Conservation (phyloP, 2,329 filamentous ascomycete species). For the Dactylonectria estremocensis region DNA sequence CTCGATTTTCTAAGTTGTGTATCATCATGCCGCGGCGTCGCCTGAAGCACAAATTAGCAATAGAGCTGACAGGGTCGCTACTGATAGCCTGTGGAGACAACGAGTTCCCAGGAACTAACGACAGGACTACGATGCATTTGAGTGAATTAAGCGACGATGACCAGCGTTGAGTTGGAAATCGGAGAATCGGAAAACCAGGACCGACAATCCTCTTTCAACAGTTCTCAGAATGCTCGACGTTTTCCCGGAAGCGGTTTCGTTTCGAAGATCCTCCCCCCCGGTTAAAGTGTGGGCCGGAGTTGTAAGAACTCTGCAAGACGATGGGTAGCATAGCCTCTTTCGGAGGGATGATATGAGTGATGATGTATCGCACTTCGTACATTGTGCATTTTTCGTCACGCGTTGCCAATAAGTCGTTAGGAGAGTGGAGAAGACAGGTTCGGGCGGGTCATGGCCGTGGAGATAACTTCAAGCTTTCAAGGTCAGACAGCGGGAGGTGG, state of each 20-base stretch:
- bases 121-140: neutral
- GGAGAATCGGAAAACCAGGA: slow-evolving; percentile 7
- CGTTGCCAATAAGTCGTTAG: slow-evolving; percentile 28
- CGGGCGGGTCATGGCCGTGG: slow-evolving; percentile 26
- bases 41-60: neutral
- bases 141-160: slow-evolving; percentile 15
- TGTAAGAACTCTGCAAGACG: neutral
- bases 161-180: neutral
- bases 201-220: neutral
- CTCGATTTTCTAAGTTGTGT: neutral
- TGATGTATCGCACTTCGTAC: slow-evolving; percentile 15
- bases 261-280: neutral
- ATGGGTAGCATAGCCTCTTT: slow-evolving; percentile 1
- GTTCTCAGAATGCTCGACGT: neutral
- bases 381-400: slow-evolving; percentile 39
- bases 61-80: neutral
- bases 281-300: neutral
- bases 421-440: slow-evolving; percentile 38
- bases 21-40: neutral
- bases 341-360: slow-evolving; percentile 18
- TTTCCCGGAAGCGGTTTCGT: neutral
- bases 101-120: neutral
- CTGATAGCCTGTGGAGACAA: neutral
- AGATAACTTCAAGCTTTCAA: slow-evolving; percentile 32
- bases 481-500: slow-evolving; percentile 19